phyloP scores from a whole-genome alignment of 371 early-diverging fungal species.

The Saksenaea oblongispora region DNA sequence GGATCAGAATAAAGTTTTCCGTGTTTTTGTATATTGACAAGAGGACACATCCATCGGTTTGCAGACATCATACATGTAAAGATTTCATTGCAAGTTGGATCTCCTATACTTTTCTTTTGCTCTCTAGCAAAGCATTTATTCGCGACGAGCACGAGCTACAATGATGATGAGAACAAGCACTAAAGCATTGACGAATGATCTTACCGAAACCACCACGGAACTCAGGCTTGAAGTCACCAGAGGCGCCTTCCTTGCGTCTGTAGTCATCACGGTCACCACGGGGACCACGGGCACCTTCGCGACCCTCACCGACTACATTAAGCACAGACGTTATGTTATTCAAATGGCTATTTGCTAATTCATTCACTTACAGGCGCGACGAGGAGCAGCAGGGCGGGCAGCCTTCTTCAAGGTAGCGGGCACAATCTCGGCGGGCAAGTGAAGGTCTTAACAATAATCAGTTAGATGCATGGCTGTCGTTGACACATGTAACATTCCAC shows the following conservation, averaged over 20 bases:
- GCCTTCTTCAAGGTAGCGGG: conserved; percentile 97
- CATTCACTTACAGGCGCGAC: conserved; percentile 58
- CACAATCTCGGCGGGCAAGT: conserved; percentile 96
- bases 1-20: neutral
- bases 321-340: neutral
- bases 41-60: neutral
- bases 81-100: neutral
- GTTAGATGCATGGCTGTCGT: neutral
- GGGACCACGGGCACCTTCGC: conserved; percentile 61
- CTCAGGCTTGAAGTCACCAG: conserved; percentile 93
- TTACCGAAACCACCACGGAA: conserved; percentile 86
- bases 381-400: conserved; percentile 72
- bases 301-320: conserved; percentile 41
- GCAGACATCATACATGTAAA: conserved; percentile 1
- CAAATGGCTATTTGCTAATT: neutral
- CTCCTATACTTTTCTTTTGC: neutral
- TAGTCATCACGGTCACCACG: conserved; percentile 83
- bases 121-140: conserved; percentile 26
- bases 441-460: conserved; percentile 63
- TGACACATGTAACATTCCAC: neutral
- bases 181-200: neutral
- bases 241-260: conserved; percentile 93
- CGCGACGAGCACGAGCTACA: conserved; percentile 51
- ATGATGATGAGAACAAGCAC: neutral
- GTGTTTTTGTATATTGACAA: conserved; percentile 3